These are phyloP conservation scores for Trypanosoma melophagium DNA, from an alignment of 208 protist genomes.

Conservation along the genomic window DNA sequence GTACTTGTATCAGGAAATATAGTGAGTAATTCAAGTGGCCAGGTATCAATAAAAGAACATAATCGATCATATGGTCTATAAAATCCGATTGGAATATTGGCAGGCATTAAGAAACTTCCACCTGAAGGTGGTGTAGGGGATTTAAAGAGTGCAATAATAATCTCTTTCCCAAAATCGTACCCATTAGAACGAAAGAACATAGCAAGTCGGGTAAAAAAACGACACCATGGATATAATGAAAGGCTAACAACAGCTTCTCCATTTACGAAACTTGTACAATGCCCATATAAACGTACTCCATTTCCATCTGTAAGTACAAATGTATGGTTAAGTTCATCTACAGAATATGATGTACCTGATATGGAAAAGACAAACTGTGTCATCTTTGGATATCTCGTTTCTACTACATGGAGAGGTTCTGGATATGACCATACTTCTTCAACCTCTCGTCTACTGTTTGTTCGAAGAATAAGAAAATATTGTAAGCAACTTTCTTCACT, in stretches of 20 bases:
- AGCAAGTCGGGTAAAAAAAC: constrained; percentile 71
- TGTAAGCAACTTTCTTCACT: constrained; percentile 14
- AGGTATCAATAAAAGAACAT: constrained; percentile 83
- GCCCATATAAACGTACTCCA: constrained; percentile 73
- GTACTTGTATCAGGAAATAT: constrained; percentile 64
- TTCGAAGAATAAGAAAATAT: constrained; percentile 21
- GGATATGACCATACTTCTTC: constrained; percentile 56
- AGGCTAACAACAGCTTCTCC: constrained; percentile 63
- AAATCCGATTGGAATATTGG: constrained; percentile 46
- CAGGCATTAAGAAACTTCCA: constrained; percentile 47
- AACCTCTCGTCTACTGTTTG: background rate
- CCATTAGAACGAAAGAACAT: constrained; percentile 60
- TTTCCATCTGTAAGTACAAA: constrained; percentile 79
- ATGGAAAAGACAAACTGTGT: constrained; percentile 62
- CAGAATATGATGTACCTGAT: constrained; percentile 48
- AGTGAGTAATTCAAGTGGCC: constrained; percentile 55
- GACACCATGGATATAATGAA: constrained; percentile 80
- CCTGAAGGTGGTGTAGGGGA: constrained; percentile 66
- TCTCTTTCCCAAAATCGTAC: constrained; percentile 28
- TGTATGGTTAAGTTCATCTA: constrained; percentile 59
- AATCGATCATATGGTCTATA: constrained; percentile 72
- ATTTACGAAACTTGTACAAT: constrained; percentile 66
- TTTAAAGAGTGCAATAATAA: constrained; percentile 51
- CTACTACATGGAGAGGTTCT: constrained; percentile 28
- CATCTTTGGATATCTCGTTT: constrained; percentile 54